Conservation (phyloP, 192 early-diverging fungal species). For the Backusella macrospora region DNA sequence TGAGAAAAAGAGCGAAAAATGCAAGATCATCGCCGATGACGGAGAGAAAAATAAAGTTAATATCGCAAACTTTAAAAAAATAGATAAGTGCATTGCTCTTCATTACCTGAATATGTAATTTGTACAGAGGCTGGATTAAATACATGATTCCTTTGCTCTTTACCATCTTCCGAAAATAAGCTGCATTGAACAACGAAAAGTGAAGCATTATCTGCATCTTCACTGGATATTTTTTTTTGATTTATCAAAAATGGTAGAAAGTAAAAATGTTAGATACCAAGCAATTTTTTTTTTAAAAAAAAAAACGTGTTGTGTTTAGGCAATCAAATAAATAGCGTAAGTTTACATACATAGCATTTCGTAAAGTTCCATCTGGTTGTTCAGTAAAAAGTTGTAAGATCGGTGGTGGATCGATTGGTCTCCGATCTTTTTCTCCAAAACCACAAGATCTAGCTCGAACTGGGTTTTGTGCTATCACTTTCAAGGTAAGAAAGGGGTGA, state of each 20-base stretch:
- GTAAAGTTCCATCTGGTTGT: constrained; percentile 14
- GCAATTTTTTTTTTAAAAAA: constrained; percentile 1
- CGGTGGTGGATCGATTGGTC: constrained; percentile 68
- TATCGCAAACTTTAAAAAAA: too few relatives aligned
- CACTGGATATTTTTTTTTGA: not conserved
- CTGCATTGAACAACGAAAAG: constrained; percentile 43
- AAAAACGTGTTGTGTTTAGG: too few relatives aligned
- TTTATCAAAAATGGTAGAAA: not conserved
- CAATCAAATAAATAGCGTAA: too few relatives aligned
- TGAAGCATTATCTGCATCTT: constrained; percentile 17
- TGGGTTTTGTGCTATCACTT: constrained; percentile 66
- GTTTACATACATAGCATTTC: constrained; percentile 37
- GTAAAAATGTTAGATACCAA: not conserved
- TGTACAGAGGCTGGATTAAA: constrained; percentile 41
- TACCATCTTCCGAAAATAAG: constrained; percentile 29
- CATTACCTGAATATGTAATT: not conserved
- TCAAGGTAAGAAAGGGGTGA: constrained; percentile 21
- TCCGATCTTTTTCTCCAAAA: constrained; percentile 70
- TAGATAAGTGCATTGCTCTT: too few relatives aligned
- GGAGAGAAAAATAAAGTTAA: not conserved
- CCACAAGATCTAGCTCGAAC: constrained; percentile 67
- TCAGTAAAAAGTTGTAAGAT: constrained; percentile 63
- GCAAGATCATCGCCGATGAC: not conserved
- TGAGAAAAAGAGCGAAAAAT: not conserved
- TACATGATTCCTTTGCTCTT: constrained; percentile 41